Evolutionary conservation across 495 filamentous ascomycete species (phyloP).

Genomic region (Evansstolkia leycettana): DNA sequence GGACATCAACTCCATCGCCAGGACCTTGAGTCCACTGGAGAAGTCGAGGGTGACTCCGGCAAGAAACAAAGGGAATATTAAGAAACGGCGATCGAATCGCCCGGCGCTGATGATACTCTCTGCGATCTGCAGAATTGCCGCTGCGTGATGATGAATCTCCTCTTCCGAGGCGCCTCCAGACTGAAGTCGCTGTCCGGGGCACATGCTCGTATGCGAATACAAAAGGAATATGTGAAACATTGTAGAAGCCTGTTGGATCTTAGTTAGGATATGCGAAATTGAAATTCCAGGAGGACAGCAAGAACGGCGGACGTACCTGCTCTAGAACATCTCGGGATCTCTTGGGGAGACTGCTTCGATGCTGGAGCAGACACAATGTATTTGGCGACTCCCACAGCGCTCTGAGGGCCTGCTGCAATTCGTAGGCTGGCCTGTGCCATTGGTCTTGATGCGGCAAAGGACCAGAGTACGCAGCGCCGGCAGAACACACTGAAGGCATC

Average conservation of each 20-base stretch:
- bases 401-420: slow-evolving; percentile 26
- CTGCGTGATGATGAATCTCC: slow-evolving; percentile 29
- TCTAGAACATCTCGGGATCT: slow-evolving; percentile 30
- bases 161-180: slow-evolving; percentile 18
- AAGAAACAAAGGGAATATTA: slow-evolving; percentile 47
- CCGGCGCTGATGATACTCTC: slow-evolving; percentile 15
- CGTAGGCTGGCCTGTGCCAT: slow-evolving; percentile 12
- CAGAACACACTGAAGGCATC: neutral
- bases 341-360: slow-evolving; percentile 23
- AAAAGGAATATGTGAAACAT: slow-evolving; percentile 39
- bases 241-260: slow-evolving; percentile 21
- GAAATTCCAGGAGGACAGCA: too few species aligned
- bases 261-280: too few species aligned
- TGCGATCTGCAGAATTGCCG: slow-evolving; percentile 33
- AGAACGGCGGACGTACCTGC: slow-evolving; percentile 10
- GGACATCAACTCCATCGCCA: slow-evolving; percentile 37
- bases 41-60: slow-evolving; percentile 31
- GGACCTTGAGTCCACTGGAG: slow-evolving; percentile 30
- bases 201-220: slow-evolving; percentile 40
- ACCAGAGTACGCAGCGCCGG: neutral
- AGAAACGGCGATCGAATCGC: slow-evolving; percentile 30
- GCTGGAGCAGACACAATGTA: slow-evolving; percentile 20
- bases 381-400: slow-evolving; percentile 30
- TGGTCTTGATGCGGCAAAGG: slow-evolving; percentile 8
- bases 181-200: slow-evolving; percentile 30